These are phyloP conservation scores for Populus hybrid DNA, from an alignment of 441 rosid genomes.

Conservation along the genomic window DNA sequence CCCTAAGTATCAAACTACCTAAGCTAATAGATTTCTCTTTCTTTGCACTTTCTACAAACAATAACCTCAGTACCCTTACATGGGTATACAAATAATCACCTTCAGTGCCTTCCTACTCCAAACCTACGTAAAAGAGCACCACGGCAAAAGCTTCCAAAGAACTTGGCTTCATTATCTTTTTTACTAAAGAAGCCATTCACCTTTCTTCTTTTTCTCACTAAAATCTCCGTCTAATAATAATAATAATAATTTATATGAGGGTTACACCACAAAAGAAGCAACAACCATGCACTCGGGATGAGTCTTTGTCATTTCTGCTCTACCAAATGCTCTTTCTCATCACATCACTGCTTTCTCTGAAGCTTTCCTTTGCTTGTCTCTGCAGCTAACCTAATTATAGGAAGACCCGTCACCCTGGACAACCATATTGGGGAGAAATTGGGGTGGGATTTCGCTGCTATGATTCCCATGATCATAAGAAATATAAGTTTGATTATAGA, in stretches of 20 bases:
- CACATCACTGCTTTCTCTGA: constrained; percentile 28
- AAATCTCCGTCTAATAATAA: constrained; percentile 6
- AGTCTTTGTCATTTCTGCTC: constrained; percentile 27
- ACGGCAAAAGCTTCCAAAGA: neutral
- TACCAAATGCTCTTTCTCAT: constrained; percentile 8
- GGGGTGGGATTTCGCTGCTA: constrained; percentile 38
- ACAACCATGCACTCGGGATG: constrained; percentile 13
- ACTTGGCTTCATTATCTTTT: neutral
- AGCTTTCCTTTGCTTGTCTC: constrained; percentile 62
- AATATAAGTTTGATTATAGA: constrained; percentile 18
- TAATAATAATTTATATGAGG: constrained; percentile 14
- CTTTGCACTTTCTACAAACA: neutral
- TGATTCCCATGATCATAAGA: constrained; percentile 35
- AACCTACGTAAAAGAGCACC: neutral
- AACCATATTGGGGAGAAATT: constrained; percentile 52
- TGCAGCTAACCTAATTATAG: constrained; percentile 45
- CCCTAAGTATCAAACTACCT: neutral
- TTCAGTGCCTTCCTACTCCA: neutral
- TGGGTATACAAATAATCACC: neutral
- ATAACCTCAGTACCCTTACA: neutral
- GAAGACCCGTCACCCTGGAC: constrained; percentile 60
- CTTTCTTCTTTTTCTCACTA: constrained; percentile 5
- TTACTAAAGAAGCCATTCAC: constrained; percentile 1
- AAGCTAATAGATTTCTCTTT: neutral
- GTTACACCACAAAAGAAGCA: constrained; percentile 23